Percentiles rank a stretch among this genome's conserved stretches.
Evolutionary conservation across 495 filamentous ascomycete genomes (phyloP).

Genomic region (Achaetomiella virescens): DNA sequence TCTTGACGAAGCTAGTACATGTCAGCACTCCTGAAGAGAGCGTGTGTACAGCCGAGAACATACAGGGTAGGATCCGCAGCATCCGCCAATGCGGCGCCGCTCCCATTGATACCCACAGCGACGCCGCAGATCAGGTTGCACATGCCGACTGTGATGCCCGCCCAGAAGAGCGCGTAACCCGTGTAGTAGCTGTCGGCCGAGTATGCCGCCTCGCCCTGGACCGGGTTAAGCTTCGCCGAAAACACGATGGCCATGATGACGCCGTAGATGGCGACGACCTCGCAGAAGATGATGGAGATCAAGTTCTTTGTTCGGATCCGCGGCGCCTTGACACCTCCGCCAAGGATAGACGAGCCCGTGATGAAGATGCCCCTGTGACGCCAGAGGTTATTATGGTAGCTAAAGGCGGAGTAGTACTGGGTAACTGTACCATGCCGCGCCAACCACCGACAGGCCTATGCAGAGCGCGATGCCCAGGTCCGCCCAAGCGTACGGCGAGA

Average conservation of each 20-base stretch:
- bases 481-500: slow-evolving; percentile 94
- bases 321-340: slow-evolving; percentile 90
- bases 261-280: slow-evolving; percentile 99
- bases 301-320: slow-evolving; percentile 98
- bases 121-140: slow-evolving; percentile 97
- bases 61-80: slow-evolving; percentile 88
- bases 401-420: neutral
- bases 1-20: slow-evolving; percentile 83
- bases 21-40: slow-evolving; percentile 16
- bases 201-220: slow-evolving; percentile 55
- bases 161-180: slow-evolving; percentile 96
- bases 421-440: slow-evolving; percentile 82
- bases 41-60: slow-evolving; percentile 29
- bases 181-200: slow-evolving; percentile 80
- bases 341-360: slow-evolving; percentile 96
- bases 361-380: slow-evolving; percentile 89
- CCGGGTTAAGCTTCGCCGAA: slow-evolving; percentile 73
- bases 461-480: slow-evolving; percentile 86
- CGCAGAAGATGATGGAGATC: slow-evolving; percentile 99
- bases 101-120: slow-evolving; percentile 95
- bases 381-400: slow-evolving; percentile 23
- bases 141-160: slow-evolving; percentile 83
- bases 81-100: slow-evolving; percentile 91
- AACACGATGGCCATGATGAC: slow-evolving; percentile 99
- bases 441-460: slow-evolving; percentile 91